Evolutionary conservation across 257 asterid genomes (phyloP).

Genomic region (Scutellaria minor): DNA sequence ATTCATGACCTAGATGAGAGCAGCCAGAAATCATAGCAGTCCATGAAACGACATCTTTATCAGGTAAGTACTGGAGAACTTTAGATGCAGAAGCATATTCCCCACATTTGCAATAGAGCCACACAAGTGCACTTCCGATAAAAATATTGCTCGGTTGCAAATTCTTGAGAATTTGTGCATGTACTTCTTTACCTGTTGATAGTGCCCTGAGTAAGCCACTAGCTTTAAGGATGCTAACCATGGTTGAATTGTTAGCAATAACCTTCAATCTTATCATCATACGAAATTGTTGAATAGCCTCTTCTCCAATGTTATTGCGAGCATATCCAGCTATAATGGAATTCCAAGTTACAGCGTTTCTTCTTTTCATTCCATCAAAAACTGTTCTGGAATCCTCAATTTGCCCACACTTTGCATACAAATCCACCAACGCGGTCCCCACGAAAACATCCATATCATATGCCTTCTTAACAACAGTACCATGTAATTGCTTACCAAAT

Average conservation of each 20-base stretch:
- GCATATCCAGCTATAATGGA: constrained; percentile 87
- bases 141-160: constrained; percentile 55
- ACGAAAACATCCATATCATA: constrained; percentile 65
- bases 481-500: constrained; percentile 76
- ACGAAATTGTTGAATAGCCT: constrained; percentile 61
- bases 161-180: constrained; percentile 73
- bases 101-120: constrained; percentile 85
- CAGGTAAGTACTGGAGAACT: constrained; percentile 67
- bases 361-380: constrained; percentile 71
- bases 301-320: constrained; percentile 74
- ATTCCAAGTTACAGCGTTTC: constrained; percentile 76
- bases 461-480: constrained; percentile 58
- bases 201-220: constrained; percentile 70
- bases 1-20: constrained; percentile 73
- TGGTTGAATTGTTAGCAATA: constrained; percentile 58
- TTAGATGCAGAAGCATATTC: constrained; percentile 66
- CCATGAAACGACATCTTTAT: constrained; percentile 92
- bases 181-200: constrained; percentile 74
- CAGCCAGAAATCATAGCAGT: constrained; percentile 92
- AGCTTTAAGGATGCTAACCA: constrained; percentile 79
- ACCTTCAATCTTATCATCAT: constrained; percentile 67
- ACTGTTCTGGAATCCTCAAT: constrained; percentile 57
- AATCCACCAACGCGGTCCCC: constrained; percentile 76
- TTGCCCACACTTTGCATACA: constrained; percentile 79
- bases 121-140: constrained; percentile 76